phyloP scores from a whole-genome alignment of 768 basidiomycete species.

The Tricholoma saponaceum region DNA sequence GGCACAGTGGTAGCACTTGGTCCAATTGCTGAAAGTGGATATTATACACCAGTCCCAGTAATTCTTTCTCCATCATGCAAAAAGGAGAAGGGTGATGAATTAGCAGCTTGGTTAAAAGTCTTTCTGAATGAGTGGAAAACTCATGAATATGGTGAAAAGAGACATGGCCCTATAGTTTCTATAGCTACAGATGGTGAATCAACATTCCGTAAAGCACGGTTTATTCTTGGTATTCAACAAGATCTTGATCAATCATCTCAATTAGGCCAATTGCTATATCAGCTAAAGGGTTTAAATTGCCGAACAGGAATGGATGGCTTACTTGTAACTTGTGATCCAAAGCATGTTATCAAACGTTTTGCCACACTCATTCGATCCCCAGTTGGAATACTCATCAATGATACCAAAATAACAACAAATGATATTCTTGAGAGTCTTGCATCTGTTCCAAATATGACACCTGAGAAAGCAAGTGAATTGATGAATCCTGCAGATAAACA shows the following conservation, averaged over 20 bases:
- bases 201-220: conserved; percentile 17
- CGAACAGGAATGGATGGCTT: conserved; percentile 14
- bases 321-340: conserved; percentile 21
- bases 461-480: conserved; percentile 9
- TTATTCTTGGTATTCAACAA: conserved; percentile 12
- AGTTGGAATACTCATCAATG: conserved; percentile 12
- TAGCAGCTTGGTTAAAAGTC: conserved; percentile 11
- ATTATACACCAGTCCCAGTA: conserved; percentile 20
- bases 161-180: conserved; percentile 16
- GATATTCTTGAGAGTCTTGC: neutral
- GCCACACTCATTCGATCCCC: conserved; percentile 19
- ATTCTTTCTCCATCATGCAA: conserved; percentile 21
- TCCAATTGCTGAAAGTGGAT: conserved; percentile 12
- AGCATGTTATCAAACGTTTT: conserved; percentile 26
- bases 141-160: conserved; percentile 13
- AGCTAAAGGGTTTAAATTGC: conserved; percentile 17
- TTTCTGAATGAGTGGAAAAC: conserved; percentile 11
- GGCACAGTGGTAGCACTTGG: conserved; percentile 24
- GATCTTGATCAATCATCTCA: conserved; percentile 4
- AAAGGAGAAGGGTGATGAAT: conserved; percentile 10
- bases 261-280: neutral
- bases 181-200: conserved; percentile 26
- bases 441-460: conserved; percentile 2
- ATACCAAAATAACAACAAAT: neutral
- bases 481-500: conserved; percentile 16